Conservation (phyloP, 805 yeast species). For the Pichia heedii region DNA sequence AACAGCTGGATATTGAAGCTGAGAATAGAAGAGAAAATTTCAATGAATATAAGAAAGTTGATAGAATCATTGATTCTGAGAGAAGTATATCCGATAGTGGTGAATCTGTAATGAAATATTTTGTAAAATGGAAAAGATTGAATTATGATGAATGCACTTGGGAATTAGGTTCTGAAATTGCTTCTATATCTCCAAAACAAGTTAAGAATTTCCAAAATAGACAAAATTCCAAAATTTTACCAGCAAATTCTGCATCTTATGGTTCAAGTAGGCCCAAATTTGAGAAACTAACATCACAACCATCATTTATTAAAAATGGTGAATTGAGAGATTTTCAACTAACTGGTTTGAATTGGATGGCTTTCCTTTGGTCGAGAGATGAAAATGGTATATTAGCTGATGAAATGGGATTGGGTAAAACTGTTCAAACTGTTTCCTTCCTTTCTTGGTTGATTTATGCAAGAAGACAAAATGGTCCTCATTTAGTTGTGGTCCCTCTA, state of each 20-base stretch:
- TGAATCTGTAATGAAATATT: slow-evolving; percentile 62
- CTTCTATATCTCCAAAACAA: slow-evolving; percentile 71
- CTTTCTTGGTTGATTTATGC: slow-evolving; percentile 92
- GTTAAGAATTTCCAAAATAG: slow-evolving; percentile 79
- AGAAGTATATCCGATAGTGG: slow-evolving; percentile 57
- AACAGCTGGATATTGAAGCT: slow-evolving; percentile 84
- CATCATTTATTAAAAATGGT: slow-evolving; percentile 82
- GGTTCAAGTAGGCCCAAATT: slow-evolving; percentile 73
- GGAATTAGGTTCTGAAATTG: slow-evolving; percentile 89
- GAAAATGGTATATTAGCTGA: slow-evolving; percentile 97
- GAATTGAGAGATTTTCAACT: slow-evolving; percentile 94
- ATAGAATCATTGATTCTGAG: slow-evolving; percentile 80
- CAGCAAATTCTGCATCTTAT: slow-evolving; percentile 71
- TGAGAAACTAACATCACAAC: slow-evolving; percentile 80
- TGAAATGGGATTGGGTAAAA: slow-evolving; percentile 98
- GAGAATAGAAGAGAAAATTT: slow-evolving; percentile 79
- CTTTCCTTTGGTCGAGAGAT: slow-evolving; percentile 93
- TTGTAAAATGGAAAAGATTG: slow-evolving; percentile 88
- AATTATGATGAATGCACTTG: slow-evolving; percentile 95
- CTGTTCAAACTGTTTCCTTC: slow-evolving; percentile 93
- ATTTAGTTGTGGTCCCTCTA: slow-evolving; percentile 89
- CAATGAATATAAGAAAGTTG: slow-evolving; percentile 77
- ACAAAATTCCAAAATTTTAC: slow-evolving; percentile 73
- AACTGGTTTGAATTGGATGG: slow-evolving; percentile 99
- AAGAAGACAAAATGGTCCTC: slow-evolving; percentile 96